Conservation (phyloP, 768 basidiomycete species). For the Naganishia onofrii region DNA sequence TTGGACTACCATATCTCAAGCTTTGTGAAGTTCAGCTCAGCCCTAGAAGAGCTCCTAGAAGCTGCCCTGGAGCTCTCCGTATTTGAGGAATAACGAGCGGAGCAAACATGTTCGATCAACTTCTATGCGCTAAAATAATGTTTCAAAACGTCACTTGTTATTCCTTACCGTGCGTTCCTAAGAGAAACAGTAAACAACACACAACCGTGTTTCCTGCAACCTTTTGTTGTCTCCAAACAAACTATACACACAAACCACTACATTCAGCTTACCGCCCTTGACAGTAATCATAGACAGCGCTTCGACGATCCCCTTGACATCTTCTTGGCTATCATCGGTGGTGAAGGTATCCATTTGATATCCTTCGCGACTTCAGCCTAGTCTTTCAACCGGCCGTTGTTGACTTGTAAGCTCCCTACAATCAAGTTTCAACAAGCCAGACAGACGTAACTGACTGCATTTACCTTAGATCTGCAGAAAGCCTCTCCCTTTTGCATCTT, state of each 20-base stretch:
- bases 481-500: background rate
- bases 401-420: background rate
- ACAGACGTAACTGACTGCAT: background rate
- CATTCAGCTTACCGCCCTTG: background rate
- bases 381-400: background rate
- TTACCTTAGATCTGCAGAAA: background rate
- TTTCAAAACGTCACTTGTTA: background rate
- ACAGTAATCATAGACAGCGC: background rate
- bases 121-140: background rate
- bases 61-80: no score
- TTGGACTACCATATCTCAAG: no score
- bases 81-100: no score
- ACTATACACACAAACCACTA: background rate
- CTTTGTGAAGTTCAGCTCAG: no score
- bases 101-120: background rate
- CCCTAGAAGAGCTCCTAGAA: no score
- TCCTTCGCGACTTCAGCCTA: background rate
- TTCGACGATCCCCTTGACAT: no score
- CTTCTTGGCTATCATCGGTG: background rate
- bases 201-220: background rate
- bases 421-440: background rate
- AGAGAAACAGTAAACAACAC: background rate
- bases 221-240: background rate
- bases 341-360: background rate
- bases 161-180: slow-evolving; percentile 6